Evolutionary conservation across 176 grass and related monocot genomes (phyloP), one percentile per base, ranked within the genome.

Genomic region (Zoysia japonica): DNA sequence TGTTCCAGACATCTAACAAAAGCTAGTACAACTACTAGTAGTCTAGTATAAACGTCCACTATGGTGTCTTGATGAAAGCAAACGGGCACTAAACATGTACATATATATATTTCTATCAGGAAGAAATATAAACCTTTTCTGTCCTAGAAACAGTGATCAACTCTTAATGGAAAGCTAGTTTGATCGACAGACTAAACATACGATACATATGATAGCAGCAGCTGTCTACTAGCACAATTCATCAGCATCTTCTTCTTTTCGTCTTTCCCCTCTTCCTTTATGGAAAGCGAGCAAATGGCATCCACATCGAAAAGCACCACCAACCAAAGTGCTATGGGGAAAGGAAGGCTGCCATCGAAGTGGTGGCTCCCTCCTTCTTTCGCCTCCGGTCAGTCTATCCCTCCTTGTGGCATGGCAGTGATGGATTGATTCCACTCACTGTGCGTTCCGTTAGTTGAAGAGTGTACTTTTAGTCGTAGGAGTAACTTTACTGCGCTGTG

Each of bases 301-400:
- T 89, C 87, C 87, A 85, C 87, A 75, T 89, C 87, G 82, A 85
- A 82, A 89, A 85, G 82, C 82, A 89, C 82, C 78, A 77, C 67
- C 50, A 74, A 83, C 65, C 71, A 68, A 61, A 72, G 68, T 85
- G 83, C 48, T 60, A 57, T 73, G 63, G 63, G 48, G 67, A 75
- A 67, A 48, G 80, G 53, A 47, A 48, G 71, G 65, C 85, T 64
- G 81, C 61, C 76, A 70, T 42, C 76, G 41, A 88, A 80, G 77
- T 84, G 81, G 81, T 76, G 82, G 81, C 80, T 17, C 65, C 65
- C 38, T 50, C 41, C 83, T 52, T 50, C 41, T 76, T 52, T 69
- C 67, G 51, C 54, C 62, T 36, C 47, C 70, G 42, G 28, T 28
- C 28, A 28, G 28, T 45, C 62, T 51, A 51, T 2, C 13, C 10